These are phyloP conservation scores for Camellia lanceoleosa DNA, from an alignment of 148 eudicot species.

Conservation along the genomic window DNA sequence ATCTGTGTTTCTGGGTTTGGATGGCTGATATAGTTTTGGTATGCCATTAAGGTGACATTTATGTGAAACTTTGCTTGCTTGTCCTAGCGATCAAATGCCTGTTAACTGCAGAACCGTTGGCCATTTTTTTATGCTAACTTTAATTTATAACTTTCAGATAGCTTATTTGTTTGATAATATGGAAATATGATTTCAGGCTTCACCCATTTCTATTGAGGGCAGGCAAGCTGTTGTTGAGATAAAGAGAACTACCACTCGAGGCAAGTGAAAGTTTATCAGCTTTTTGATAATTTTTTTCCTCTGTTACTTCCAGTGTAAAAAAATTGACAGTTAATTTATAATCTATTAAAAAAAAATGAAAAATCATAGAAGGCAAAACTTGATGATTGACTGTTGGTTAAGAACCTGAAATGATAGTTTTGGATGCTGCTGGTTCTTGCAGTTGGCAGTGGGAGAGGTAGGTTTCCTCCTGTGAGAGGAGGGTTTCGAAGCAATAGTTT, in stretches of 20 bases:
- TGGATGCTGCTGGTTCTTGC: conserved; percentile 18
- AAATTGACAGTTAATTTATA: neutral
- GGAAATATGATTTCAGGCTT: conserved; percentile 30
- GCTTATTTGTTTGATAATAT: neutral
- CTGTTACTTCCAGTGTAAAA: neutral
- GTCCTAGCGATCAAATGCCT: neutral
- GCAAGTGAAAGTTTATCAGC: conserved; percentile 22
- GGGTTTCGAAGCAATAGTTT: conserved; percentile 49
- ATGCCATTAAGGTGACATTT: neutral
- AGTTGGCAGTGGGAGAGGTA: conserved; percentile 43
- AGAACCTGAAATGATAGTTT: neutral
- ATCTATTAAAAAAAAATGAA: too few species aligned
- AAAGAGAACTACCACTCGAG: conserved; percentile 55
- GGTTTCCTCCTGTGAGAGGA: conserved; percentile 45
- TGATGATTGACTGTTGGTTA: conserved; percentile 1
- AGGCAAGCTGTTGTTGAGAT: conserved; percentile 49
- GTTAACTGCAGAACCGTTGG: neutral
- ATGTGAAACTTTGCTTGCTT: neutral
- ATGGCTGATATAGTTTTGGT: neutral
- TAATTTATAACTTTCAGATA: neutral
- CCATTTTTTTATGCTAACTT: neutral
- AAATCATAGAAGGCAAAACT: neutral
- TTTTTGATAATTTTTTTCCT: neutral
- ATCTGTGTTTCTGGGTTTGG: neutral
- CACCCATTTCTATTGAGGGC: conserved; percentile 39